phyloP scores from a whole-genome alignment of 1,284 basidiomycete genomes.

The Boletus hoseneyae region DNA sequence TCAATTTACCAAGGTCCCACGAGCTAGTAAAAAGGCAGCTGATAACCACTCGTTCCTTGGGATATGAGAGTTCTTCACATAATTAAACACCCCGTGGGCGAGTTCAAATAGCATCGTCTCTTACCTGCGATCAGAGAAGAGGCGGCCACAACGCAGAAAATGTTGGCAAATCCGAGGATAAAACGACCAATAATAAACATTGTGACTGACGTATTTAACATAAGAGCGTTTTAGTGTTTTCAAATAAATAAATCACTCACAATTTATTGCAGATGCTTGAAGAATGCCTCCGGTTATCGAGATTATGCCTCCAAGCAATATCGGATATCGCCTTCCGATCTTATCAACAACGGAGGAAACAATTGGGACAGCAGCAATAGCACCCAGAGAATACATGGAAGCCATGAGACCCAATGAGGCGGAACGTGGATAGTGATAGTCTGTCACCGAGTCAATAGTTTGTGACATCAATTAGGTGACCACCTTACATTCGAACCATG shows the following conservation, averaged over 20 bases:
- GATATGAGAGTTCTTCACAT: conserved; percentile 21
- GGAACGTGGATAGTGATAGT: conserved; percentile 18
- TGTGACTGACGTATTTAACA: conserved; percentile 5
- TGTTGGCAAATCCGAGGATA: conserved; percentile 13
- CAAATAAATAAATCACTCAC: conserved; percentile 4
- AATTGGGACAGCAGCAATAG: conserved; percentile 14
- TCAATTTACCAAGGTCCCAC: conserved; percentile 10
- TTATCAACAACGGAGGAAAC: conserved; percentile 12
- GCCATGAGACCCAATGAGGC: conserved; percentile 17
- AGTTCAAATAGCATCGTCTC: not conserved
- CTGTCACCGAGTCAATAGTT: not conserved
- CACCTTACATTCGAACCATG: conserved; percentile 2
- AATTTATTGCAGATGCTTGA: conserved; percentile 19
- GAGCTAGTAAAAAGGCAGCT: conserved; percentile 9
- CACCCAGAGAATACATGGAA: conserved; percentile 18
- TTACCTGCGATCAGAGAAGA: conserved; percentile 20
- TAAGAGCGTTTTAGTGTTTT: not conserved
- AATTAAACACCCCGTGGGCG: too few relatives aligned
- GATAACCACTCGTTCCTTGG: conserved; percentile 20
- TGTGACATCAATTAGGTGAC: not conserved
- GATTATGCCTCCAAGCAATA: conserved; percentile 16
- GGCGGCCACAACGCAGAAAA: conserved; percentile 15
- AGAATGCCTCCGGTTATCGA: conserved; percentile 15
- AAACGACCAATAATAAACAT: conserved; percentile 23
- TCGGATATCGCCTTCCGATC: conserved; percentile 19